phyloP scores from a whole-genome alignment of 768 basidiomycete genomes.

The Mrakia gelida region DNA sequence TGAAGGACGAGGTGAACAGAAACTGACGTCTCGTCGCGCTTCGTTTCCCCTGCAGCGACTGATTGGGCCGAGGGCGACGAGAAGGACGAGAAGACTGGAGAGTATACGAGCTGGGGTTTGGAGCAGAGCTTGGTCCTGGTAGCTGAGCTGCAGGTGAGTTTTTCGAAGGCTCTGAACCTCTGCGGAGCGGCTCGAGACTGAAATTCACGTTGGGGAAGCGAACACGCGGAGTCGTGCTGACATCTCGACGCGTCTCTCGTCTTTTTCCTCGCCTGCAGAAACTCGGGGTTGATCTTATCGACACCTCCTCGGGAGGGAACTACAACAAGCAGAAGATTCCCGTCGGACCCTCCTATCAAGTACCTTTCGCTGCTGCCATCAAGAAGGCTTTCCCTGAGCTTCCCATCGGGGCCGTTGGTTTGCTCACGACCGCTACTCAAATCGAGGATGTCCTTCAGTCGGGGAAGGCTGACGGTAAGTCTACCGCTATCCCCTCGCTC shows the following conservation, averaged over 20 bases:
- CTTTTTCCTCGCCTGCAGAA: constrained; percentile 37
- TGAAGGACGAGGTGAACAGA: no score
- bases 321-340: constrained; percentile 59
- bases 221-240: background rate
- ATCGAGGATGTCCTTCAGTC: constrained; percentile 63
- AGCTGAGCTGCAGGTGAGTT: constrained; percentile 50
- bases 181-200: no score
- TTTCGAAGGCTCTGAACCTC: no score
- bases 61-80: constrained; percentile 64
- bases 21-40: no score
- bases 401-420: constrained; percentile 60
- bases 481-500: no score
- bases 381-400: constrained; percentile 42
- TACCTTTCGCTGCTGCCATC: constrained; percentile 32
- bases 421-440: constrained; percentile 62
- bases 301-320: constrained; percentile 66
- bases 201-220: background rate
- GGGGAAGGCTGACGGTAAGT: constrained; percentile 56
- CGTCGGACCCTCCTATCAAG: constrained; percentile 31
- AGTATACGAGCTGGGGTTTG: constrained; percentile 68
- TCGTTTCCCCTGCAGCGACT: constrained; percentile 48
- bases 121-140: constrained; percentile 65
- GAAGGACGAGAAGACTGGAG: constrained; percentile 53
- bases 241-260: background rate
- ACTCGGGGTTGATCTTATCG: constrained; percentile 70